Evolutionary conservation across 257 asterid genomes (phyloP).

Genomic region (Datura wrightii): DNA sequence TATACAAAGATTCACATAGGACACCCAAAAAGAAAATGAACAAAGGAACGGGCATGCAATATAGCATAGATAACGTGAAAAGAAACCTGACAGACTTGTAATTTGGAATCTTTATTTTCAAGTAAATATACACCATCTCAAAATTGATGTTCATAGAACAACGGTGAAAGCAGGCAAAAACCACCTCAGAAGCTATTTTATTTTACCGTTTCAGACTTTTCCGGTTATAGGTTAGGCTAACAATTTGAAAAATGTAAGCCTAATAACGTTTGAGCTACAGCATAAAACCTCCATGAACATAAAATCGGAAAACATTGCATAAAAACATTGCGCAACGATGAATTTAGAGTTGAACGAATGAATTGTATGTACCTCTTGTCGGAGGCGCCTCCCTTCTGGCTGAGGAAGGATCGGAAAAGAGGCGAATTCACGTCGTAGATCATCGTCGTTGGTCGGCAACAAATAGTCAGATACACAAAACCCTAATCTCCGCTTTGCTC

Average conservation of each 20-base stretch:
- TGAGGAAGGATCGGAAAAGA: conserved; percentile 59
- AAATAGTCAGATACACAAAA: background rate
- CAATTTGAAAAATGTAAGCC: background rate
- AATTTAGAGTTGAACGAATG: background rate
- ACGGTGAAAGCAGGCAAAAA: background rate
- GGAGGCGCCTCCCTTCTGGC: conserved; percentile 57
- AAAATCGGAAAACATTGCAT: background rate
- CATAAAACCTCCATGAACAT: background rate
- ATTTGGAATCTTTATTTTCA: background rate
- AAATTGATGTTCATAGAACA: no score
- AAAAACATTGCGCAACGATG: background rate
- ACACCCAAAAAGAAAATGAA: background rate
- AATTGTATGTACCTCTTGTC: conserved; percentile 44
- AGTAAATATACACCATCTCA: no score
- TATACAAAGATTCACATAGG: background rate
- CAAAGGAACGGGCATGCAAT: background rate
- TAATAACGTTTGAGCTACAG: background rate
- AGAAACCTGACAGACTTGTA: background rate
- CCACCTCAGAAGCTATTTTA: background rate
- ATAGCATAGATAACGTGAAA: background rate
- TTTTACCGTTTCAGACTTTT: background rate
- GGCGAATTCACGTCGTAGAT: conserved; percentile 60
- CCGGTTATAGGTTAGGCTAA: background rate
- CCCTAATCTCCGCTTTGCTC: conserved; percentile 18
- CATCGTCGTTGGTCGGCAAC: conserved; percentile 37